These are phyloP conservation scores for Chalciporus piperatoides DNA, from an alignment of 1,284 basidiomycete genomes.

Conservation along the genomic window DNA sequence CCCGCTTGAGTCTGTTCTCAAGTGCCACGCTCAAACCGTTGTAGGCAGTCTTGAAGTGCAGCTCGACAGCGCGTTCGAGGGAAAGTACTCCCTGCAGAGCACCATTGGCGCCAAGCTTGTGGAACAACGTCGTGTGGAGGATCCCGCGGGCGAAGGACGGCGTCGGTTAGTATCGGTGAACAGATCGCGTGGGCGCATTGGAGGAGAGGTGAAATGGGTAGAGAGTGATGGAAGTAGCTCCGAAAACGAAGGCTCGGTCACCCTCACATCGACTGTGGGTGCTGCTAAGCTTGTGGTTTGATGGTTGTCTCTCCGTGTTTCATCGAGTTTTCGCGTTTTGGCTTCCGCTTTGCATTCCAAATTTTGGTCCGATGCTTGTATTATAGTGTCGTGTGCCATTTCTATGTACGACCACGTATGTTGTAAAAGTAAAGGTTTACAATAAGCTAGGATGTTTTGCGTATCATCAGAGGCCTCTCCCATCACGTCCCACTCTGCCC, in stretches of 20 bases:
- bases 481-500: not conserved
- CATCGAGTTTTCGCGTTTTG: not conserved
- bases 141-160: conserved; percentile 40
- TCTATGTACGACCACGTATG: not conserved
- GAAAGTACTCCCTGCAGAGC: conserved; percentile 36
- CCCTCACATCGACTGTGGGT: conserved; percentile 18
- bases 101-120: conserved; percentile 24
- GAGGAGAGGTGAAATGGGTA: conserved; percentile 26
- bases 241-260: conserved; percentile 18
- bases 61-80: conserved; percentile 44
- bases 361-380: not conserved
- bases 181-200: conserved; percentile 4
- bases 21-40: conserved; percentile 32
- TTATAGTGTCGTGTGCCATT: not conserved
- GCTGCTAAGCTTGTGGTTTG: conserved; percentile 23
- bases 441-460: not conserved
- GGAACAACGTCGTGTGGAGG: conserved; percentile 26
- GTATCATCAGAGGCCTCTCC: no score
- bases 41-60: conserved; percentile 31
- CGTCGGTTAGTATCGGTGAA: conserved; percentile 24
- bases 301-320: conserved; percentile 2
- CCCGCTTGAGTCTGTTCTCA: conserved; percentile 41
- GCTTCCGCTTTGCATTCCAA: not conserved
- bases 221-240: conserved; percentile 20
- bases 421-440: not conserved